phyloP scores from a whole-genome alignment of 2,329 filamentous ascomycete species.

The Amylocarpus encephaloides region DNA sequence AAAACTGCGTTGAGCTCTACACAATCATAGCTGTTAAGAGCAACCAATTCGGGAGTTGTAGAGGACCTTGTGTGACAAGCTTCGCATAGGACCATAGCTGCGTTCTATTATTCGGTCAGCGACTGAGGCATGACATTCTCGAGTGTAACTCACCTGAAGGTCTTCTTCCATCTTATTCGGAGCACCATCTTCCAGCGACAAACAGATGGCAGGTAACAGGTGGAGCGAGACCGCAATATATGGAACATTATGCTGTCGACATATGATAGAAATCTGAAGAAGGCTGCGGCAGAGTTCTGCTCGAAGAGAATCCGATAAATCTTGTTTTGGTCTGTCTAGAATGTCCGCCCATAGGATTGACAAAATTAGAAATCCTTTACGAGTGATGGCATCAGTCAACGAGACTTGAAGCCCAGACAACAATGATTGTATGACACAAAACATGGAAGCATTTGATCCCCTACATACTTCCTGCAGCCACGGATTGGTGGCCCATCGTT shows the following conservation, averaged over 20 bases:
- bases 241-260: constrained; percentile 20
- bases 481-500: constrained; percentile 13
- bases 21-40: constrained; percentile 17
- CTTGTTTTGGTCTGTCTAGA: constrained; percentile 13
- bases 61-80: constrained; percentile 13
- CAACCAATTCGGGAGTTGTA: neutral
- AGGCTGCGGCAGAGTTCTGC: constrained; percentile 19
- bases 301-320: constrained; percentile 14
- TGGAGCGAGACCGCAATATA: constrained; percentile 17
- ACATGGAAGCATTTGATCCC: constrained; percentile 7
- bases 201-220: constrained; percentile 21
- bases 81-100: constrained; percentile 15
- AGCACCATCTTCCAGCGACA: constrained; percentile 5
- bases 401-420: constrained; percentile 16
- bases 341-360: constrained; percentile 25
- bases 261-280: constrained; percentile 22
- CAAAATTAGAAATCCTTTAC: constrained; percentile 28
- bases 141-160: constrained; percentile 22
- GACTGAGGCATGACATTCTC: neutral
- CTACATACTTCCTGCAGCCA: constrained; percentile 11
- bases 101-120: constrained; percentile 18
- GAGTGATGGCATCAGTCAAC: constrained; percentile 21
- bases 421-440: constrained; percentile 22
- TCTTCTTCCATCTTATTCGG: constrained; percentile 16
- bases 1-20: constrained; percentile 23